Evolutionary conservation across 345 rosid species (phyloP), one percentile per base, ranked within the genome.

Genomic region (Raphanus sativus): DNA sequence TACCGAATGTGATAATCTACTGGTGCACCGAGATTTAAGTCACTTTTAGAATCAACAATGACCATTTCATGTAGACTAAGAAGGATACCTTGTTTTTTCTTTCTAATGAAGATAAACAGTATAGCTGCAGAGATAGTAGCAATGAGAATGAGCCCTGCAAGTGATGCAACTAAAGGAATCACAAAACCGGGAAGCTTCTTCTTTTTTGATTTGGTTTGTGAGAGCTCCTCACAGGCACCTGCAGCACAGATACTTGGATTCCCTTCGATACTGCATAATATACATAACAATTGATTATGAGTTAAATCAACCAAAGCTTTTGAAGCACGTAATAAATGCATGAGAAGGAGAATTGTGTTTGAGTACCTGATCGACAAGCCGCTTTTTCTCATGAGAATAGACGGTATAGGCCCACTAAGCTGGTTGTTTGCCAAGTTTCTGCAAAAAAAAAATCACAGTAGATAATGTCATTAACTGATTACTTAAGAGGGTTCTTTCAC

Each of bases 361-460:
- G 6, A 79, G 79, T 79, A 86, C 70, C 83, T 67, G 10, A 71
- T 32, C 4, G 72, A 73, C 62, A 62, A 0, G 16, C 64, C 77
- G 29, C 45, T 60, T 60, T 66, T 86, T 0, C 76, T 74, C 4
- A 28, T 15, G 30, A 88, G 82, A 4, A 2, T 62, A n/a, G 68
- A 25, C 1, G 89, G 86, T 65, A 86, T 42, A 24, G 85, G 30
- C 67, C 90, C 92, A 45, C 42, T 62, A 28, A 85, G 84, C 28
- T 79, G 73, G 67, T 88, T 86, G 34, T 82, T 77, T 9, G 62
- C 33, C 74, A 86, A 74, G 36, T 85, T 75, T 64, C 92, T 88
- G 66, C 67, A 77, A 50, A 63, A 48, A 15, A 30, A 16, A 21
- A 21, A 21, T 9, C 65, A 67, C 6, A n/a, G 56, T 36, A 8